phyloP scores from a whole-genome alignment of 139 green algal genomes.

The Tetradesmus obliquus region DNA sequence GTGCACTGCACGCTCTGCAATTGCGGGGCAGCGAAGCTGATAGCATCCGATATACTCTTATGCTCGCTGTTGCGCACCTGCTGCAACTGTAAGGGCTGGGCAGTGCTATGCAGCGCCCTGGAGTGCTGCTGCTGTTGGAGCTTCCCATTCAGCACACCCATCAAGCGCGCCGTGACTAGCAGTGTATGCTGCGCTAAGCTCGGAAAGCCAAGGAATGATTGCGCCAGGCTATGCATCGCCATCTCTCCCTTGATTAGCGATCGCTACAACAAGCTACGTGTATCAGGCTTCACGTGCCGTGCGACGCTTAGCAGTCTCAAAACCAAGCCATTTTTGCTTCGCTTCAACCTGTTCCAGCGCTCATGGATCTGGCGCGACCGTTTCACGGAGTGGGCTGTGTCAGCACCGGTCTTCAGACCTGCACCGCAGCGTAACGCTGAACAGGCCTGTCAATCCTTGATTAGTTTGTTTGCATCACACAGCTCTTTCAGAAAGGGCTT shows the following conservation, averaged over 20 bases:
- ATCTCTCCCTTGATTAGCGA: not conserved
- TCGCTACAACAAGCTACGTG: not conserved
- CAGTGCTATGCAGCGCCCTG: not conserved
- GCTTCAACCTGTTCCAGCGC: not conserved
- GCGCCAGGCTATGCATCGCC: not conserved
- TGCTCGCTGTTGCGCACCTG: not conserved
- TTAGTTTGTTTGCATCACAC: too few species aligned
- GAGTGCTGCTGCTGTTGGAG: conserved; percentile 9
- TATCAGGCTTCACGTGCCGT: not conserved
- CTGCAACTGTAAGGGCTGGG: not conserved
- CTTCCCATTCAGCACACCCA: not conserved
- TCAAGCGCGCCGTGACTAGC: not conserved
- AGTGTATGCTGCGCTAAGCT: not conserved
- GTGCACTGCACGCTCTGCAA: not conserved
- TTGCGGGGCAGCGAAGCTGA: not conserved
- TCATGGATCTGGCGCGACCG: not conserved
- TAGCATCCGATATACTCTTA: too few species aligned
- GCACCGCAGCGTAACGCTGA: not conserved
- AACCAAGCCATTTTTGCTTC: not conserved
- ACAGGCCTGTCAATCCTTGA: not conserved
- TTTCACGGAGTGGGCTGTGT: not conserved
- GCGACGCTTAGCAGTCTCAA: not conserved
- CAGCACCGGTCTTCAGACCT: not conserved
- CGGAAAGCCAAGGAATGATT: not conserved
- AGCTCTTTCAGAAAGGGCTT: too few species aligned